Percentiles rank a stretch among this genome's conserved stretches.
These are phyloP conservation scores for Quercus agrifolia DNA, from an alignment of 306 rosid genomes.

Conservation along the genomic window DNA sequence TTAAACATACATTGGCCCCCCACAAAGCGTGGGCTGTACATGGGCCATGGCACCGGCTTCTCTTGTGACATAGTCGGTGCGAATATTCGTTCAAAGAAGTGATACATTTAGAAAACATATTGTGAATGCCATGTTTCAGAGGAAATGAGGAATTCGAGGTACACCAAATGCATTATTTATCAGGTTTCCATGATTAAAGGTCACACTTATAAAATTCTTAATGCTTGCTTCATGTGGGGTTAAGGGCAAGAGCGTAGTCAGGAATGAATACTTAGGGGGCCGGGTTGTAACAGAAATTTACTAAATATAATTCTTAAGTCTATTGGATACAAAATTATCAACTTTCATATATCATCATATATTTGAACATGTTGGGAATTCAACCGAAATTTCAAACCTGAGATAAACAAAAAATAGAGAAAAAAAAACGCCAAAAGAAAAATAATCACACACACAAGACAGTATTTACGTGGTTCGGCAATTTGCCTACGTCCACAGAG, in stretches of 20 bases:
- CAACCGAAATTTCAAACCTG: too few relatives aligned
- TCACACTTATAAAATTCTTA: not conserved
- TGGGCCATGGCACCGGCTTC: conserved; percentile 12
- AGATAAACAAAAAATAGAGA: too few relatives aligned
- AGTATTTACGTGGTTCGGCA: too few relatives aligned
- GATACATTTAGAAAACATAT: not conserved
- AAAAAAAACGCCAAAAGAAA: too few relatives aligned
- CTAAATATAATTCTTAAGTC: too few relatives aligned
- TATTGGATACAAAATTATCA: too few relatives aligned
- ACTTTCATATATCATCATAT: too few relatives aligned
- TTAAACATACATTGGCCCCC: conserved; percentile 10
- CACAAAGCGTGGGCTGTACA: conserved; percentile 26
- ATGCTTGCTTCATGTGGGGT: not conserved
- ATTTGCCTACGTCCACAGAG: too few relatives aligned
- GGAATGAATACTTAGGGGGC: too few relatives aligned
- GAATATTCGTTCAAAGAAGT: conserved; percentile 20
- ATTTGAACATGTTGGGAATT: too few relatives aligned
- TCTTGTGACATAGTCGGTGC: conserved; percentile 9
- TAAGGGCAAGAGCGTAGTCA: not conserved
- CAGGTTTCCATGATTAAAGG: not conserved
- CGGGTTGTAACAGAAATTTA: too few relatives aligned
- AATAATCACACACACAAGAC: too few relatives aligned
- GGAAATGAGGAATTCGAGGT: not conserved
- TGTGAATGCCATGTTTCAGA: not conserved
- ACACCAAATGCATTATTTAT: not conserved